Evolutionary conservation across 768 basidiomycete species (phyloP).

Genomic region (Pleurotus tuoliensis): DNA sequence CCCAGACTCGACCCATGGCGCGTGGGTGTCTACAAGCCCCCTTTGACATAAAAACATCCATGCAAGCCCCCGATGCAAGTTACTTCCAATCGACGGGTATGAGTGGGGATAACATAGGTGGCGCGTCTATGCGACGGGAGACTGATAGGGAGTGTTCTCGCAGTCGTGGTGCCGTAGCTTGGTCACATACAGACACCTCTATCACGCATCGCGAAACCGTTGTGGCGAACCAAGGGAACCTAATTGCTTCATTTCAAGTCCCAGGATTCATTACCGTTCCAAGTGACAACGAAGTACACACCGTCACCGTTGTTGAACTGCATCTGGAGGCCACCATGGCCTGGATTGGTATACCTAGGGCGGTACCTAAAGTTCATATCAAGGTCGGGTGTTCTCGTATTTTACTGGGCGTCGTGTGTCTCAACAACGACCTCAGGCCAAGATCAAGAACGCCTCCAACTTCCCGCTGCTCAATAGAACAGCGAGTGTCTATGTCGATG

Average conservation of each 20-base stretch:
- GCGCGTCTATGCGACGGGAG: not conserved
- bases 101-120: not conserved
- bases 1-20: slow-evolving; percentile 9
- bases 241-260: slow-evolving; percentile 37
- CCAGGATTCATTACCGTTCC: slow-evolving; percentile 40
- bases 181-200: not conserved
- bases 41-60: too few relatives aligned
- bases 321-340: not conserved
- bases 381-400: slow-evolving; percentile 6
- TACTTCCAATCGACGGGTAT: not conserved
- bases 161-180: too few relatives aligned
- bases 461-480: slow-evolving; percentile 20
- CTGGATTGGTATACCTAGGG: slow-evolving; percentile 5
- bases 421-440: slow-evolving; percentile 16
- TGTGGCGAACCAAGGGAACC: slow-evolving; percentile 16
- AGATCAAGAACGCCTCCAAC: slow-evolving; percentile 24
- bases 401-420: not conserved
- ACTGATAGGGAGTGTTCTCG: too few relatives aligned
- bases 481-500: slow-evolving; percentile 25
- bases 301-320: slow-evolving; percentile 20
- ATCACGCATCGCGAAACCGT: not conserved
- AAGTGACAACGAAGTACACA: slow-evolving; percentile 34
- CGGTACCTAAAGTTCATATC: slow-evolving; percentile 15
- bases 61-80: too few relatives aligned
- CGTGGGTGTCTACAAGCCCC: too few relatives aligned